Conservation (phyloP, 768 basidiomycete genomes). For the Leccinum arenicola region DNA sequence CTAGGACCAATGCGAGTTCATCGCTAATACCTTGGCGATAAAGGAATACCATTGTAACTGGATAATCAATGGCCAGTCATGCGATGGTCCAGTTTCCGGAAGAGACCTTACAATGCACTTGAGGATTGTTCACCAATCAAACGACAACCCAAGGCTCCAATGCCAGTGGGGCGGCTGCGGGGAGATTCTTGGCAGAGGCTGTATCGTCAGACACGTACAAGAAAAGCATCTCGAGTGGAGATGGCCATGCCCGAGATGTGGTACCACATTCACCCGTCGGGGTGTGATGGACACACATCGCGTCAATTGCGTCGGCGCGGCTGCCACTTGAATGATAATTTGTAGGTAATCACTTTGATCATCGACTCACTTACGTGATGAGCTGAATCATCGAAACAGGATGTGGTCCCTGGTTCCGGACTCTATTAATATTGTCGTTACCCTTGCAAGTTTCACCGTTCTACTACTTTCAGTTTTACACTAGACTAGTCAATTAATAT, state of each 20-base stretch:
- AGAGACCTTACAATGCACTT: constrained; percentile 17
- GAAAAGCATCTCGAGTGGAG: constrained; percentile 21
- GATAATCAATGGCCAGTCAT: constrained; percentile 8
- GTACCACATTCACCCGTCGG: constrained; percentile 17
- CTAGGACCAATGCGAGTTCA: constrained; percentile 12
- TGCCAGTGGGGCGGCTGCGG: constrained; percentile 22
- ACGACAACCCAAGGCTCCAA: not conserved
- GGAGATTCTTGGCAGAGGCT: constrained; percentile 12
- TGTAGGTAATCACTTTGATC: not conserved
- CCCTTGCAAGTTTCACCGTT: not conserved
- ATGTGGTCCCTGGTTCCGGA: not conserved
- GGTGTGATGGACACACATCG: constrained; percentile 19
- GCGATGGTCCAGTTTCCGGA: constrained; percentile 11
- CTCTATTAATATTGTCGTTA: not conserved
- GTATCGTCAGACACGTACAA: constrained; percentile 22
- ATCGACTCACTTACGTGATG: not conserved
- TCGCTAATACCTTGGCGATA: constrained; percentile 1
- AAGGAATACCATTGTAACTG: constrained; percentile 12
- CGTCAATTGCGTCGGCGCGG: not conserved
- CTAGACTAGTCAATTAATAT: not conserved
- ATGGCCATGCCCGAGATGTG: constrained; percentile 25
- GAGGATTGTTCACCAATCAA: constrained; percentile 9
- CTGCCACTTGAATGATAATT: not conserved
- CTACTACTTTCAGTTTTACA: not conserved
- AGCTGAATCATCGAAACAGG: constrained; percentile 4